Evolutionary conservation across 2,329 filamentous ascomycete species (phyloP).

Genomic region (Fonsecaea monophora): DNA sequence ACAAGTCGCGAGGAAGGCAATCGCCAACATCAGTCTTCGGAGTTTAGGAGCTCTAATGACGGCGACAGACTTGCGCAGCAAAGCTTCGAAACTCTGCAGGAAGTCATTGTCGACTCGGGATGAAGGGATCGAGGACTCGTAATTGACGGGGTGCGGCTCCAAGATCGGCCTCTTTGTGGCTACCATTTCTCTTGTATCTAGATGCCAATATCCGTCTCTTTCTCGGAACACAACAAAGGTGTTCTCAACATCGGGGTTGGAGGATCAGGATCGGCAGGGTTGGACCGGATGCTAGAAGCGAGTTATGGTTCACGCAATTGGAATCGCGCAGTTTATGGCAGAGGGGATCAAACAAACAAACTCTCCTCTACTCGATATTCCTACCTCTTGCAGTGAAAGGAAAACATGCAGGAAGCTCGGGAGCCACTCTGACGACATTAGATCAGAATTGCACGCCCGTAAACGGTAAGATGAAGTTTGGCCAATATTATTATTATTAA

Average conservation of each 20-base stretch:
- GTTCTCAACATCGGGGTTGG: background rate
- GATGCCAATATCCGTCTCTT: background rate
- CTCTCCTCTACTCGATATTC: background rate
- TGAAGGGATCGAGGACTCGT: background rate
- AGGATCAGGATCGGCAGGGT: background rate
- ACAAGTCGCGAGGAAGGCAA: constrained; percentile 17
- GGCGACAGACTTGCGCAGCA: constrained; percentile 38
- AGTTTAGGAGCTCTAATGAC: constrained; percentile 51
- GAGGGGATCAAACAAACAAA: background rate
- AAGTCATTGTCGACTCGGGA: constrained; percentile 19
- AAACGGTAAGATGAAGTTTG: background rate
- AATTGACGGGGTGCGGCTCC: background rate
- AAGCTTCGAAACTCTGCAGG: constrained; percentile 35
- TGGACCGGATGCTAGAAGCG: background rate
- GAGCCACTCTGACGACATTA: constrained; percentile 3
- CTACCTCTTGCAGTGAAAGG: constrained; percentile 2
- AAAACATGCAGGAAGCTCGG: background rate
- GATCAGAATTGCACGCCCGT: background rate
- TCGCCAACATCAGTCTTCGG: constrained; percentile 41
- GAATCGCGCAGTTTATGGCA: background rate
- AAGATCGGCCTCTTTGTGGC: background rate
- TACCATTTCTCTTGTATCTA: background rate
- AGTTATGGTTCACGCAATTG: background rate
- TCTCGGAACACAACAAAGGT: background rate
- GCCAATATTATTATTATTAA: background rate